These are phyloP conservation scores for Kurtzmaniella quercitrusa DNA, from an alignment of 1,139 yeast species.

Conservation along the genomic window DNA sequence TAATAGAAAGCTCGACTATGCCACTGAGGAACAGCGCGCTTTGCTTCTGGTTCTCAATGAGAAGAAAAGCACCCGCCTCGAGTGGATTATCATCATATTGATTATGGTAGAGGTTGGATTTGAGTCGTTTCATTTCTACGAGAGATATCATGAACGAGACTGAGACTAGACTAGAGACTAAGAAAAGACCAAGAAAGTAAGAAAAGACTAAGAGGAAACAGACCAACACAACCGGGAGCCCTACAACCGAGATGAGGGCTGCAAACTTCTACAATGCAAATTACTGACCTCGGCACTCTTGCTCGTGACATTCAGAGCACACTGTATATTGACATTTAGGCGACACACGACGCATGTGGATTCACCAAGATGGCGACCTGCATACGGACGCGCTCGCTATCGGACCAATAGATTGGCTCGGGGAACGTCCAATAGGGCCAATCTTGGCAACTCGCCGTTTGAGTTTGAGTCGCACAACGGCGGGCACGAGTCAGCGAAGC, in stretches of 20 bases:
- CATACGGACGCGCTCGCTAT: background rate
- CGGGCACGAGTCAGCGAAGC: background rate
- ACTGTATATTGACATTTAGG: too few species aligned
- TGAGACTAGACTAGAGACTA: background rate
- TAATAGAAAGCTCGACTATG: slow-evolving; percentile 82
- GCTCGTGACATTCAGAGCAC: too few species aligned
- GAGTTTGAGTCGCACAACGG: slow-evolving; percentile 1
- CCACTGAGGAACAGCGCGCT: slow-evolving; percentile 83
- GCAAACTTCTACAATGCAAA: too few species aligned
- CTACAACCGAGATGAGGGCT: too few species aligned
- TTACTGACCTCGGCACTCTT: too few species aligned
- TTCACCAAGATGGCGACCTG: too few species aligned
- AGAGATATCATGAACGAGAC: slow-evolving; percentile 12
- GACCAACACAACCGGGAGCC: too few species aligned
- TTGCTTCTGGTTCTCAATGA: slow-evolving; percentile 72
- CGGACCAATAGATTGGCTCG: background rate
- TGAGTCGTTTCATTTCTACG: slow-evolving; percentile 56
- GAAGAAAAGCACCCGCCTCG: slow-evolving; percentile 69
- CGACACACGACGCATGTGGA: too few species aligned
- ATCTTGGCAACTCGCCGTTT: background rate
- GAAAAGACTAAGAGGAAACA: too few species aligned
- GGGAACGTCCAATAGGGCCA: background rate
- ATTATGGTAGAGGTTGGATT: slow-evolving; percentile 82
- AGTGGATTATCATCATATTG: slow-evolving; percentile 81
- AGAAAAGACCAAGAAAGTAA: background rate